These are phyloP conservation scores for Botryotinia narcissicola DNA, from an alignment of 2,329 filamentous ascomycete genomes.

Conservation along the genomic window DNA sequence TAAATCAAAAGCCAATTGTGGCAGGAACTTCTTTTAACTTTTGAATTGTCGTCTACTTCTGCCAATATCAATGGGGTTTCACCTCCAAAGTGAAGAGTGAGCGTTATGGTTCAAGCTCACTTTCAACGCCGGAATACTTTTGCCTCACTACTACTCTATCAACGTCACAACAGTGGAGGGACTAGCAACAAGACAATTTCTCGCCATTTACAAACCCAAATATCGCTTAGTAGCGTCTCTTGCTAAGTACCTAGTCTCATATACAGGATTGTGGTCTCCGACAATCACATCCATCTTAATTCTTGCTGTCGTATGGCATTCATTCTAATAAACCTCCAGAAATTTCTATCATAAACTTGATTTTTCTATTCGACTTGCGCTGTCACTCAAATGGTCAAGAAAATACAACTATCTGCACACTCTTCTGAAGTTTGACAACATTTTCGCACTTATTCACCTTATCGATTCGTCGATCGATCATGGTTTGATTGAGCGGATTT, in stretches of 20 bases:
- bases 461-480: background rate
- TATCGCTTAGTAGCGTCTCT: background rate
- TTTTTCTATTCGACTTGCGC: background rate
- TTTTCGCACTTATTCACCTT: background rate
- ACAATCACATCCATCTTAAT: background rate
- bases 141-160: too few relatives aligned
- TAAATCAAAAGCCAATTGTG: background rate
- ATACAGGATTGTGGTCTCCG: background rate
- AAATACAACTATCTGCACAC: background rate
- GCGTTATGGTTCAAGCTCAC: background rate
- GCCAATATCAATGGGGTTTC: background rate
- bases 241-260: background rate
- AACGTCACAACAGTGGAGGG: background rate
- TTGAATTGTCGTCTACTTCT: background rate
- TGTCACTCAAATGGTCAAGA: background rate
- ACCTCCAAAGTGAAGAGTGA: background rate
- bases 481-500: background rate
- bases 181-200: background rate
- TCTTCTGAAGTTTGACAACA: background rate
- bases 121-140: background rate
- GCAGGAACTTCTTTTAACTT: too few relatives aligned
- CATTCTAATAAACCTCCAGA: background rate
- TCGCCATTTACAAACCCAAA: background rate
- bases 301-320: background rate
- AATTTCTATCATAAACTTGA: background rate